These are phyloP conservation scores for Pseudoscleropodium purum DNA, from an alignment of 225 moss, liverwort and hornwort species.

Conservation along the genomic window DNA sequence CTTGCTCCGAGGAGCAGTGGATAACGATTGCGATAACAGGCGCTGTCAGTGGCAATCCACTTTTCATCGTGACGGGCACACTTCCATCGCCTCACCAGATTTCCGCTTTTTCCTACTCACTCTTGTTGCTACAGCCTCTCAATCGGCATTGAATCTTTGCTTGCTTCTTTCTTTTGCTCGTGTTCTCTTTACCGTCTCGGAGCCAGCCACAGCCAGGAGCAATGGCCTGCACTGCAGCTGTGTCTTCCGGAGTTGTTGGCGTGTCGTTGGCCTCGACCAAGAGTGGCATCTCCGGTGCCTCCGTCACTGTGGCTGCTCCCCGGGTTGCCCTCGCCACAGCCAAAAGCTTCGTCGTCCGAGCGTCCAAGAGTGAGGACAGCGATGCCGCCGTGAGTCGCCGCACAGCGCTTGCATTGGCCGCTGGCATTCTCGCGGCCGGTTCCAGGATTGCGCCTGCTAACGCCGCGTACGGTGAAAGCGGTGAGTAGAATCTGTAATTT, in stretches of 20 bases:
- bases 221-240: slow-evolving; percentile 26
- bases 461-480: slow-evolving; percentile 86
- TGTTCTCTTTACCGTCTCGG: background rate
- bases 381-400: slow-evolving; percentile 39
- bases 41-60: background rate
- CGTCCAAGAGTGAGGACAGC: slow-evolving; percentile 5
- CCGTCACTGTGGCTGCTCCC: slow-evolving; percentile 1
- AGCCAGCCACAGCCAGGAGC: background rate
- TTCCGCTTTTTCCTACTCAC: background rate
- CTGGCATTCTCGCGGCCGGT: slow-evolving; percentile 30
- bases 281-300: slow-evolving; percentile 7
- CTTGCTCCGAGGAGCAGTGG: background rate
- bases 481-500: slow-evolving; percentile 10
- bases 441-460: slow-evolving; percentile 54
- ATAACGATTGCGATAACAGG: background rate
- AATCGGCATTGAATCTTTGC: background rate
- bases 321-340: background rate
- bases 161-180: background rate
- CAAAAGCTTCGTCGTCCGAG: slow-evolving; percentile 1
- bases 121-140: background rate
- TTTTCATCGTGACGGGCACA: background rate
- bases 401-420: slow-evolving; percentile 56
- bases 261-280: slow-evolving; percentile 15
- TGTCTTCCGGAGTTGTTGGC: slow-evolving; percentile 18
- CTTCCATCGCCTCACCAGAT: background rate